Conservation (phyloP, 164 flowering plant genomes). For the Nelumbo lutea region DNA sequence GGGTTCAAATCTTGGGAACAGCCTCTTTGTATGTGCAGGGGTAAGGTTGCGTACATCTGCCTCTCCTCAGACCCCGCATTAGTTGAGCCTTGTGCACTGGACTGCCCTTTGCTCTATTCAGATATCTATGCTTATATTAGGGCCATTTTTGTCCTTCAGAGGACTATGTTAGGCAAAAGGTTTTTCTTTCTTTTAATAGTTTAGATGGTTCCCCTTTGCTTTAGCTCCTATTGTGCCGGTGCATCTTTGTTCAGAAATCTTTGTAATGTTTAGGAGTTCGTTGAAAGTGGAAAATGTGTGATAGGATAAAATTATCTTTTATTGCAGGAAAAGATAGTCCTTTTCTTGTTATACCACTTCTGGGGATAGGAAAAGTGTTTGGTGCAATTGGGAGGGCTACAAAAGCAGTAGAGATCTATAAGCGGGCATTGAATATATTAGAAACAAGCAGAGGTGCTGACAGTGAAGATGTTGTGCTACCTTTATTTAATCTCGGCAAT, state of each 20-base stretch:
- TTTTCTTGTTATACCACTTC: slow-evolving; percentile 56
- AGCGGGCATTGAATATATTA: slow-evolving; percentile 47
- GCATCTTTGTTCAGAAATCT: not conserved
- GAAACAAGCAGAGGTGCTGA: slow-evolving; percentile 59
- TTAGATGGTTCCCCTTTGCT: not conserved
- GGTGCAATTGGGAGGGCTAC: slow-evolving; percentile 42
- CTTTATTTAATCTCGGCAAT: slow-evolving; percentile 73
- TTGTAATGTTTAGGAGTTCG: not conserved
- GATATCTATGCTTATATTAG: not conserved
- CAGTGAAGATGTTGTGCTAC: slow-evolving; percentile 62
- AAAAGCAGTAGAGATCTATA: slow-evolving; percentile 56
- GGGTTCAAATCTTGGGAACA: no score
- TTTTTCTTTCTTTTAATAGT: not conserved
- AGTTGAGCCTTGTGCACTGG: no score
- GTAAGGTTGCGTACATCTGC: no score
- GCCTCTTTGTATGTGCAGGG: no score
- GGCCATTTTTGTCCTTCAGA: not conserved
- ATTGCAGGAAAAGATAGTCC: slow-evolving; percentile 49
- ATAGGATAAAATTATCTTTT: slow-evolving; percentile 1
- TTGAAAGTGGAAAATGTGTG: not conserved
- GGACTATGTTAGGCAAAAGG: not conserved
- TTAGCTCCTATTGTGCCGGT: not conserved
- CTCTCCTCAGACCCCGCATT: no score
- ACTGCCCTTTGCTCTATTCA: not conserved
- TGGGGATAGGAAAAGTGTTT: slow-evolving; percentile 72